Evolutionary conservation across 1,139 yeast genomes (phyloP).

Genomic region (Arxiozyma telluris): DNA sequence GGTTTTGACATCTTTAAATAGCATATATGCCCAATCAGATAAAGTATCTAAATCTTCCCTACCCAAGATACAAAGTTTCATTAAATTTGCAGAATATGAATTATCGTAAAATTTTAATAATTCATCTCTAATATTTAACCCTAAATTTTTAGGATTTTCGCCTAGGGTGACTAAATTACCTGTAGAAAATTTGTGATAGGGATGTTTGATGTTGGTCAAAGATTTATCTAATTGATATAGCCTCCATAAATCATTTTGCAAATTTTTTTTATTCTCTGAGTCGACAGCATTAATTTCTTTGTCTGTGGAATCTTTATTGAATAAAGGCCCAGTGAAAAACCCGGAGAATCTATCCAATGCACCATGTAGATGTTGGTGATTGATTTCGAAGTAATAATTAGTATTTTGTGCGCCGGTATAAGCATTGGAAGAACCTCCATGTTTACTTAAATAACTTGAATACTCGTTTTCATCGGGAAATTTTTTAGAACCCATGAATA

Average conservation of each 20-base stretch:
- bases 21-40: slow-evolving; percentile 59
- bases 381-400: slow-evolving; percentile 81
- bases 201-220: slow-evolving; percentile 62
- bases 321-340: slow-evolving; percentile 80
- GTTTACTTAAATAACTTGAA: slow-evolving; percentile 64
- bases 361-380: slow-evolving; percentile 67
- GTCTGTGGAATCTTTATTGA: slow-evolving; percentile 73
- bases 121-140: slow-evolving; percentile 55
- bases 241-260: slow-evolving; percentile 87
- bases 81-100: slow-evolving; percentile 66
- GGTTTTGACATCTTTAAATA: slow-evolving; percentile 58
- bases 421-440: slow-evolving; percentile 64
- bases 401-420: slow-evolving; percentile 86
- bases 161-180: slow-evolving; percentile 60
- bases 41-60: slow-evolving; percentile 68
- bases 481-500: slow-evolving; percentile 94
- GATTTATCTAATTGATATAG: slow-evolving; percentile 74
- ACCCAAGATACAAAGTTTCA: slow-evolving; percentile 82
- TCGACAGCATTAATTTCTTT: slow-evolving; percentile 93
- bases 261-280: slow-evolving; percentile 87
- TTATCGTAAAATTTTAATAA: slow-evolving; percentile 51
- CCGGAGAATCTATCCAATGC: slow-evolving; percentile 91
- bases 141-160: slow-evolving; percentile 41
- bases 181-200: slow-evolving; percentile 67
- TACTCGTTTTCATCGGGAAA: slow-evolving; percentile 91